These are phyloP conservation scores for Collybia mongolica DNA, from an alignment of 768 basidiomycete genomes.

Conservation along the genomic window DNA sequence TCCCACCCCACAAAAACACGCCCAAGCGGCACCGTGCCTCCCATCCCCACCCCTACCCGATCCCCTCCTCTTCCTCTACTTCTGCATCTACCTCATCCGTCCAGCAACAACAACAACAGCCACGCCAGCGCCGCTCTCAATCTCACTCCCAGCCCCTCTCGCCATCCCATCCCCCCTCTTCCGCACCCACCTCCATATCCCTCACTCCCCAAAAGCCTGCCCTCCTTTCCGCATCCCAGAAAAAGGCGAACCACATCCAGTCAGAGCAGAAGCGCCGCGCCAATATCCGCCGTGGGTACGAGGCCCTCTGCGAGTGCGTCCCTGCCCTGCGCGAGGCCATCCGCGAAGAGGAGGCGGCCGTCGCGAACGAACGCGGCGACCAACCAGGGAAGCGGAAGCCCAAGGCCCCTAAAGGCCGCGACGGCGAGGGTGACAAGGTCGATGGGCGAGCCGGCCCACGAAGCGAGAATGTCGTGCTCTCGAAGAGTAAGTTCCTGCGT, in stretches of 20 bases:
- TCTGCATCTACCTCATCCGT: constrained; percentile 4
- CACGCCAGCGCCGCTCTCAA: constrained; percentile 5
- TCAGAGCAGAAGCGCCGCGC: constrained; percentile 93
- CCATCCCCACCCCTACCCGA: constrained; percentile 18
- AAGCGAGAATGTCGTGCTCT: constrained; percentile 87
- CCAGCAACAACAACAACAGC: not conserved
- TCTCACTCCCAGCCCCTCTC: constrained; percentile 9
- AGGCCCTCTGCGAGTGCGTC: constrained; percentile 80
- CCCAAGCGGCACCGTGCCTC: constrained; percentile 10
- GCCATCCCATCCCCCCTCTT: constrained; percentile 15
- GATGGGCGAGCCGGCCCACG: constrained; percentile 88
- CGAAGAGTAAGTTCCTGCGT: constrained; percentile 66
- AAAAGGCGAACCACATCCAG: constrained; percentile 92
- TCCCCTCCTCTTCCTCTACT: constrained; percentile 1
- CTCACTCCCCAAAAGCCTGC: constrained; percentile 31
- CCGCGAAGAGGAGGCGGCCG: constrained; percentile 65
- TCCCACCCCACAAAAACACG: not conserved
- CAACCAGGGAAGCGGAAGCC: constrained; percentile 39
- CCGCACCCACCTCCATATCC: constrained; percentile 17
- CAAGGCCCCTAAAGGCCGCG: constrained; percentile 44
- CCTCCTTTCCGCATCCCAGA: constrained; percentile 79
- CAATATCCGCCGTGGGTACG: constrained; percentile 87
- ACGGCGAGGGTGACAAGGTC: constrained; percentile 47
- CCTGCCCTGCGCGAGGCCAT: constrained; percentile 83
- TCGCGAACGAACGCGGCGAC: constrained; percentile 14